A percentile compares a stretch with the other conserved stretches of the same genome.
Conservation (phyloP, 2,329 filamentous ascomycete species). For the Drechslerella coelobrocha region DNA sequence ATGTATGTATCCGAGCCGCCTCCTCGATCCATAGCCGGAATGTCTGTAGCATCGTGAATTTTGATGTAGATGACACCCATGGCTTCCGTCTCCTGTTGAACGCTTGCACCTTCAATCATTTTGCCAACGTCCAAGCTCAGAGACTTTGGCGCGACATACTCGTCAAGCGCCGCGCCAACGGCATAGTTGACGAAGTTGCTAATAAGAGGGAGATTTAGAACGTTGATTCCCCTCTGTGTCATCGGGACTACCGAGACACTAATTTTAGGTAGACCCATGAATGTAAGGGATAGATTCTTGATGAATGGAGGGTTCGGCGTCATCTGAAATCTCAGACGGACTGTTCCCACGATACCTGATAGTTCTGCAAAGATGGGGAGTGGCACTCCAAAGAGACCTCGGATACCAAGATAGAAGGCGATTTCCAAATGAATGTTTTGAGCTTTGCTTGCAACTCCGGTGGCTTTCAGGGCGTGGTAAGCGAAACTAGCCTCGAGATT, state of each 20-base stretch:
- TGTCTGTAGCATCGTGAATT: slow-evolving; percentile 82
- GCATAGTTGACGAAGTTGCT: slow-evolving; percentile 97
- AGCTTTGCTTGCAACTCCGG: slow-evolving; percentile 79
- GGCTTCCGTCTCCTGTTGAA: slow-evolving; percentile 86
- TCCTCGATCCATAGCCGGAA: slow-evolving; percentile 91
- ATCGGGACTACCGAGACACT: slow-evolving; percentile 89
- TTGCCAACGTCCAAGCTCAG: slow-evolving; percentile 87
- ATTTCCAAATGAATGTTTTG: slow-evolving; percentile 97
- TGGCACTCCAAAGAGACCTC: slow-evolving; percentile 85
- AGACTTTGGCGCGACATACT: slow-evolving; percentile 94
- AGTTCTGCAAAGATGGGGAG: slow-evolving; percentile 77
- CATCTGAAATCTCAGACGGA: slow-evolving; percentile 81
- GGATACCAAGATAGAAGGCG: slow-evolving; percentile 89
- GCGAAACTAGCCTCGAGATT: slow-evolving; percentile 90
- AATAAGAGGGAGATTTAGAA: slow-evolving; percentile 88
- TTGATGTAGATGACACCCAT: slow-evolving; percentile 90
- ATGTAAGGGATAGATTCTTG: slow-evolving; percentile 87
- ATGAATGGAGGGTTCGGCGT: slow-evolving; percentile 90
- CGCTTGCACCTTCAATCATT: slow-evolving; percentile 87
- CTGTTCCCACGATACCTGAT: slow-evolving; percentile 86
- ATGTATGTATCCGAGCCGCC: slow-evolving; percentile 96
- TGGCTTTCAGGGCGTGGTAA: slow-evolving; percentile 78
- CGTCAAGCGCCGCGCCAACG: slow-evolving; percentile 81
- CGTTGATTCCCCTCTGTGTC: slow-evolving; percentile 80
- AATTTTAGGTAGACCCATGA: slow-evolving; percentile 92